Evolutionary conservation across 2,329 filamentous ascomycete species (phyloP).

Genomic region (Polytolypa hystricis): DNA sequence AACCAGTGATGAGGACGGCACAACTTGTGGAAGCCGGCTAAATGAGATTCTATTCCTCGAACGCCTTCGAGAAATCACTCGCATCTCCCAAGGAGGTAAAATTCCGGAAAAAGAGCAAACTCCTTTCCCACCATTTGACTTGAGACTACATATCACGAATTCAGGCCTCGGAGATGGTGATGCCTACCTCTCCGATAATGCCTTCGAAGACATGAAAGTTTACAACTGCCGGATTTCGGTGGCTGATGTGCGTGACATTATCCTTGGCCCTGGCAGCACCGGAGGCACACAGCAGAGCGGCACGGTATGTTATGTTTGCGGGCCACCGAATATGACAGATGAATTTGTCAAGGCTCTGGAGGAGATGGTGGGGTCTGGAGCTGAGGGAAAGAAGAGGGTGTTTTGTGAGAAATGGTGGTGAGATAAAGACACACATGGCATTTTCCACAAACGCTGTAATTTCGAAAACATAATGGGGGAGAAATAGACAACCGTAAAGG

Average conservation of each 20-base stretch:
- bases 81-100: constrained; percentile 14
- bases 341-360: constrained; percentile 41
- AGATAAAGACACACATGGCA: too few species aligned
- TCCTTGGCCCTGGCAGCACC: constrained; percentile 21
- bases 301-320: constrained; percentile 56
- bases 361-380: constrained; percentile 24
- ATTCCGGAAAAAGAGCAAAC: constrained; percentile 13
- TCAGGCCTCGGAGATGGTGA: neutral
- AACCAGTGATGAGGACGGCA: neutral
- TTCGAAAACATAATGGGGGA: too few species aligned
- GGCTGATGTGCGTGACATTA: constrained; percentile 25
- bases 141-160: constrained; percentile 21
- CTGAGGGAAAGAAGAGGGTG: constrained; percentile 37
- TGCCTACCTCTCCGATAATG: constrained; percentile 16
- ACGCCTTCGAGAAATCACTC: constrained; percentile 31
- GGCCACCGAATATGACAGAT: constrained; percentile 59
- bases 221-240: constrained; percentile 24
- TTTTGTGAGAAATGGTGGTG: constrained; percentile 23
- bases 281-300: constrained; percentile 14
- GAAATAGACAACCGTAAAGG: too few species aligned
- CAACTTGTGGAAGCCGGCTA: constrained; percentile 2
- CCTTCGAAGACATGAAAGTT: constrained; percentile 16
- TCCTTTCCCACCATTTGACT: constrained; percentile 21
- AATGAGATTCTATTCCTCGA: constrained; percentile 37
- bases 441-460: too few species aligned